Evolutionary conservation across 140 eudicot genomes (phyloP).

Genomic region (Bidens hawaiensis): DNA sequence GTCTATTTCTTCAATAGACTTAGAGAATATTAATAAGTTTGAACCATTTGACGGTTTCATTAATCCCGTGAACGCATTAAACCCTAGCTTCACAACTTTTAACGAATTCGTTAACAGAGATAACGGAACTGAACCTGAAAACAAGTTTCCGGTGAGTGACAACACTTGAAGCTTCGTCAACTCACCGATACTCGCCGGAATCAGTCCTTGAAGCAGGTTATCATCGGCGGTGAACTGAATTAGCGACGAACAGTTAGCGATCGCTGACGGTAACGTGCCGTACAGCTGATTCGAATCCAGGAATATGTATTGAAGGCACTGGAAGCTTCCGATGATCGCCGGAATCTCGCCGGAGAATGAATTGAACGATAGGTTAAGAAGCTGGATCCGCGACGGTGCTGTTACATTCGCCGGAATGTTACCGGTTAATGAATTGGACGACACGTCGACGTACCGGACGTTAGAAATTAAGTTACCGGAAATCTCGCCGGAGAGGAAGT

Average conservation of each 20-base stretch:
- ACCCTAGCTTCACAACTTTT: slow-evolving; percentile 42
- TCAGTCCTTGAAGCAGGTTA: slow-evolving; percentile 44
- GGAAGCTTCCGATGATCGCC: slow-evolving; percentile 50
- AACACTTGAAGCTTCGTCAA: slow-evolving; percentile 38
- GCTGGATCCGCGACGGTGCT: slow-evolving; percentile 21
- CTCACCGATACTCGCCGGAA: slow-evolving; percentile 64
- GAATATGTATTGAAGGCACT: slow-evolving; percentile 44
- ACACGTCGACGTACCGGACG: slow-evolving; percentile 55
- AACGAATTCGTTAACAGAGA: slow-evolving; percentile 39
- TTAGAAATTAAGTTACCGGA: slow-evolving; percentile 34
- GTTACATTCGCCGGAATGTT: slow-evolving; percentile 47
- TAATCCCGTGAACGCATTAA: slow-evolving; percentile 67
- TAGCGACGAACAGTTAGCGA: slow-evolving; percentile 57
- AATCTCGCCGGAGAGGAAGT: slow-evolving; percentile 48
- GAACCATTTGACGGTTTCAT: slow-evolving; percentile 22
- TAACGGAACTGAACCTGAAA: slow-evolving; percentile 56
- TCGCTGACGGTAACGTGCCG: slow-evolving; percentile 81
- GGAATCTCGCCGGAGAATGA: slow-evolving; percentile 71
- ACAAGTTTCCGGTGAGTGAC: slow-evolving; percentile 44
- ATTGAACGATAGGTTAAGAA: slow-evolving; percentile 59
- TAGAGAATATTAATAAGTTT: slow-evolving; percentile 15
- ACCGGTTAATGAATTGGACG: slow-evolving; percentile 58
- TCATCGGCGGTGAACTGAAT: slow-evolving; percentile 54
- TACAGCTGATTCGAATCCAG: slow-evolving; percentile 50
- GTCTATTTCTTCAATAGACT: slow-evolving; percentile 40